These are phyloP conservation scores for Aspergillus sp. DNA, from an alignment of 2,329 filamentous ascomycete species.

Conservation along the genomic window DNA sequence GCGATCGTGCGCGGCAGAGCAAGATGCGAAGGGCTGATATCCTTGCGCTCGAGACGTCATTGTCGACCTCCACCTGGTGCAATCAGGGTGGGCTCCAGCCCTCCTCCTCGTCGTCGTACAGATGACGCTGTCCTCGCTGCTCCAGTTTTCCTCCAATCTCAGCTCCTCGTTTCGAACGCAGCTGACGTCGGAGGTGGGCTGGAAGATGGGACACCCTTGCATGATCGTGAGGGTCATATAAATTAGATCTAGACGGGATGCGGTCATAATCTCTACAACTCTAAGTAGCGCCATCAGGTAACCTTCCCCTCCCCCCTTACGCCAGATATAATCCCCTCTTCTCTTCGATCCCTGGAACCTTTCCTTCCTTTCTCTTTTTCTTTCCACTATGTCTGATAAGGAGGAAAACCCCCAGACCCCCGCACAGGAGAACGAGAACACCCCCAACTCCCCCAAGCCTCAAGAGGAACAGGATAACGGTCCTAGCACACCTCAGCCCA, in stretches of 20 bases:
- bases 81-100: constrained; percentile 15
- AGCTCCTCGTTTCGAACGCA: neutral
- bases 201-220: neutral
- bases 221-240: constrained; percentile 2
- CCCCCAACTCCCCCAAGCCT: neutral
- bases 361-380: constrained; percentile 15
- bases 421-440: neutral
- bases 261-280: constrained; percentile 21
- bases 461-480: constrained; percentile 9
- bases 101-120: neutral
- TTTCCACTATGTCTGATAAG: constrained; percentile 32
- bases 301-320: neutral
- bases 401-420: constrained; percentile 12
- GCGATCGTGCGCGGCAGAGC: constrained; percentile 3
- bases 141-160: constrained; percentile 1
- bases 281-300: constrained; percentile 3
- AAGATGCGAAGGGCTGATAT: neutral
- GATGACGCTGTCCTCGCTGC: constrained; percentile 5
- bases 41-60: constrained; percentile 9
- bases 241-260: constrained; percentile 1
- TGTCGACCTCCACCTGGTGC: neutral
- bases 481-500: too few species aligned
- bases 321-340: constrained; percentile 11
- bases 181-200: constrained; percentile 9
- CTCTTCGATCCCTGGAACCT: neutral